phyloP scores from a whole-genome alignment of 139 green algal species.

The Eudorina sp. region DNA sequence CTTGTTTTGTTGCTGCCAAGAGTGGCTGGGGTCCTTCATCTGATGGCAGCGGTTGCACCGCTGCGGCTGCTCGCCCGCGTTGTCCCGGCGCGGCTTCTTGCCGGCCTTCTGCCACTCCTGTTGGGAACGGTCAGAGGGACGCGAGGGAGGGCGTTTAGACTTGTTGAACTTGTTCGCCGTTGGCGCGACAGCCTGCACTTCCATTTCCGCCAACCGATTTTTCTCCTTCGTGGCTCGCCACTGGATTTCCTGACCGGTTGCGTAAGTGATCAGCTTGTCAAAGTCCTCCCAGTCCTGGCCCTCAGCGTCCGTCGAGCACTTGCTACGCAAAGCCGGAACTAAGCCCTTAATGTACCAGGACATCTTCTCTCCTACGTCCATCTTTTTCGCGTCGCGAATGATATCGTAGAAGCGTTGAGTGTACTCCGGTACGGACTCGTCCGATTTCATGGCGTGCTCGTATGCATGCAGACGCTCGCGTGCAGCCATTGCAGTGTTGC shows the following conservation, averaged over 20 bases:
- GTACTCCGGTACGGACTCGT: too few species aligned
- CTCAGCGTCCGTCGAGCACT: neutral
- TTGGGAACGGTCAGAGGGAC: neutral
- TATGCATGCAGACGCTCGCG: too few species aligned
- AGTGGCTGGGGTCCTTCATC: neutral
- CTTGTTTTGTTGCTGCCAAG: neutral
- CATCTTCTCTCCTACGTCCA: too few species aligned
- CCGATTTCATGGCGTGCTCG: too few species aligned
- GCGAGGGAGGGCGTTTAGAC: neutral
- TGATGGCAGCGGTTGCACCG: neutral
- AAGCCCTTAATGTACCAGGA: neutral
- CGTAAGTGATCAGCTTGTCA: neutral
- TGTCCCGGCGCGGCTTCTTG: neutral
- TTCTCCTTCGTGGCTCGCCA: neutral
- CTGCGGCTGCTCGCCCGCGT: neutral
- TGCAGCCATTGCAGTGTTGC: too few species aligned
- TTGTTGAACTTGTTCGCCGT: neutral
- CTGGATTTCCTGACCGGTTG: neutral
- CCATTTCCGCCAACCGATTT: neutral
- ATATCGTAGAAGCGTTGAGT: too few species aligned
- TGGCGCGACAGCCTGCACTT: neutral
- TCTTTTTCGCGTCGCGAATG: too few species aligned
- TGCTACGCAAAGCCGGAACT: too few species aligned
- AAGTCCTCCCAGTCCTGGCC: neutral
- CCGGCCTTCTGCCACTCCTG: neutral